phyloP scores from a whole-genome alignment of 2,329 filamentous ascomycete genomes.

The Pseudogymnoascus sp. region DNA sequence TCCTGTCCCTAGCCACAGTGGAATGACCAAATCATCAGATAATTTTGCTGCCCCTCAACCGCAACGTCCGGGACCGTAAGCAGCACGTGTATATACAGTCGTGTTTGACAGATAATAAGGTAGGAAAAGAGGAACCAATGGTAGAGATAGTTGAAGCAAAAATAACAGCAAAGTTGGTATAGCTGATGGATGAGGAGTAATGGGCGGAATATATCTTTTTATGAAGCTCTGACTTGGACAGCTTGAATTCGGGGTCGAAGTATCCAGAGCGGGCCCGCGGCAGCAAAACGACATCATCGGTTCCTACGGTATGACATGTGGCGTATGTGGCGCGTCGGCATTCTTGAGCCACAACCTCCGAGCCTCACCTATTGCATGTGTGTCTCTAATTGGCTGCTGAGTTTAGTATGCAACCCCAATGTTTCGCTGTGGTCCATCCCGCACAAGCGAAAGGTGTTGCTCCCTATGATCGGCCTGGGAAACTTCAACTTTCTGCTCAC shows the following conservation, averaged over 20 bases:
- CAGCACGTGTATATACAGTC: background rate
- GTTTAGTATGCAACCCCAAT: constrained; percentile 10
- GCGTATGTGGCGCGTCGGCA: constrained; percentile 4
- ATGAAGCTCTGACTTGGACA: background rate
- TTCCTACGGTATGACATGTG: background rate
- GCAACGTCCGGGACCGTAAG: background rate
- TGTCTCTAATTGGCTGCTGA: background rate
- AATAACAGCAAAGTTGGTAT: background rate
- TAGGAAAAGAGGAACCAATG: background rate
- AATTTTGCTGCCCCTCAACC: constrained; percentile 1
- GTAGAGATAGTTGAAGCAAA: background rate
- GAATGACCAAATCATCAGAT: background rate
- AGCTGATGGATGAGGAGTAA: background rate
- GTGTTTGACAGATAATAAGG: background rate
- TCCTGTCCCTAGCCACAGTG: constrained; percentile 6
- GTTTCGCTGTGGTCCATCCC: constrained; percentile 4
- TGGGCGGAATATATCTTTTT: background rate
- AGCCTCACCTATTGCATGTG: background rate
- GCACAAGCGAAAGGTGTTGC: constrained; percentile 7
- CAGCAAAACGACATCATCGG: constrained; percentile 5
- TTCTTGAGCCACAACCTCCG: constrained; percentile 1
- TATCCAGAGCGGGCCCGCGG: background rate
- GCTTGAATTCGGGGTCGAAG: background rate
- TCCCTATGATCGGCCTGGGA: background rate
- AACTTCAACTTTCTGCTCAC: background rate